Evolutionary conservation across 495 filamentous ascomycete genomes (phyloP).

Genomic region (Tuber magnatum): DNA sequence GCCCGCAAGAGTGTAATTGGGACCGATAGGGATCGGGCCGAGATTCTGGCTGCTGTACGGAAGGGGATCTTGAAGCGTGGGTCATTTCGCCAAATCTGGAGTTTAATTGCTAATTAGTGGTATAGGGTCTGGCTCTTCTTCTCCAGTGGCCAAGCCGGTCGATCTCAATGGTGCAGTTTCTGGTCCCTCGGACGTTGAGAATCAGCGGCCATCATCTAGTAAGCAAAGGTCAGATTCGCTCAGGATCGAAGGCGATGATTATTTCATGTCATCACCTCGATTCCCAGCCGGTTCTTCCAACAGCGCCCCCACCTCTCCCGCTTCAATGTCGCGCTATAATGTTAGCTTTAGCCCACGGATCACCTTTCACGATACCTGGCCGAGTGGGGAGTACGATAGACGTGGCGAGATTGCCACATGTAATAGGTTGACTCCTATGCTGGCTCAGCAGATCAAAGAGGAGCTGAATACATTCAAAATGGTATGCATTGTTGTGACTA

Average conservation of each 20-base stretch:
- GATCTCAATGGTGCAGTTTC: constrained; percentile 43
- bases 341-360: constrained; percentile 91
- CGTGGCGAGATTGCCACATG: constrained; percentile 95
- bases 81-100: constrained; percentile 38
- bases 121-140: constrained; percentile 59
- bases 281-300: constrained; percentile 57
- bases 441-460: constrained; percentile 99
- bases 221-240: constrained; percentile 35
- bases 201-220: constrained; percentile 27
- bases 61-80: constrained; percentile 93
- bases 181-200: constrained; percentile 15
- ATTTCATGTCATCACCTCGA: constrained; percentile 70
- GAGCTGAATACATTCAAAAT: constrained; percentile 99
- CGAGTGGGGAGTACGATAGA: constrained; percentile 88
- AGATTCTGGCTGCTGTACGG: constrained; percentile 78
- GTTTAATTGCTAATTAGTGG: constrained; percentile 33
- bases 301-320: constrained; percentile 70
- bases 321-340: constrained; percentile 54
- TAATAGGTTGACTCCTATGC: constrained; percentile 92
- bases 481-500: constrained; percentile 52
- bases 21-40: constrained; percentile 81
- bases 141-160: constrained; percentile 54
- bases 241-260: constrained; percentile 73
- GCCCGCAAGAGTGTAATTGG: constrained; percentile 81
- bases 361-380: constrained; percentile 93